Percentiles rank a stretch among this genome's conserved stretches.
phyloP scores from a whole-genome alignment of 2,329 filamentous ascomycete species.

The Aspergillus sp. region DNA sequence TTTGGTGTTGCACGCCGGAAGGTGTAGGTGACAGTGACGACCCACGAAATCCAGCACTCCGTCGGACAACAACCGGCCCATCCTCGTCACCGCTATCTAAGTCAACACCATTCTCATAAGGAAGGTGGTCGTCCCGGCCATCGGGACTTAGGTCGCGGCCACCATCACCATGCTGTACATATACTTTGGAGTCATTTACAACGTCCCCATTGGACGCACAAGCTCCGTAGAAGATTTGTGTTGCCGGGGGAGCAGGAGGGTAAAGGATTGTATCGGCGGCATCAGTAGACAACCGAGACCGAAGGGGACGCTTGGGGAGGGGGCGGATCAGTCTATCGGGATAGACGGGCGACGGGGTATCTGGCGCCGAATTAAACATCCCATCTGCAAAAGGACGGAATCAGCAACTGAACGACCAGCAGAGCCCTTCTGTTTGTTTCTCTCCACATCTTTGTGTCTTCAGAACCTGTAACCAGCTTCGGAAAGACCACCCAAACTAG shows the following conservation, averaged over 20 bases:
- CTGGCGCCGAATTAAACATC: conserved; percentile 55
- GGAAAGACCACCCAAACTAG: conserved; percentile 14
- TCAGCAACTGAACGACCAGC: conserved; percentile 38
- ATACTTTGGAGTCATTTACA: conserved; percentile 47
- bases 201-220: conserved; percentile 58
- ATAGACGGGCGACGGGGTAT: conserved; percentile 77
- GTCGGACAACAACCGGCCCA: conserved; percentile 42
- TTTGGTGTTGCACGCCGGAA: conserved; percentile 27
- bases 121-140: conserved; percentile 42
- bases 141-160: conserved; percentile 40
- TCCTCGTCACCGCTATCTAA: conserved; percentile 65
- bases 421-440: conserved; percentile 17
- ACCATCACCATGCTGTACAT: conserved; percentile 46
- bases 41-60: conserved; percentile 42
- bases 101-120: conserved; percentile 56
- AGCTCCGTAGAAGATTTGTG: conserved; percentile 75
- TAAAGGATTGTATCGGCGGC: conserved; percentile 80
- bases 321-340: conserved; percentile 91
- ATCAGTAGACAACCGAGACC: conserved; percentile 82
- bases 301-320: conserved; percentile 82
- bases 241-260: conserved; percentile 69
- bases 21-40: conserved; percentile 35
- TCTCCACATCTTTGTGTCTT: conserved; percentile 3
- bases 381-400: conserved; percentile 43
- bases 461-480: conserved; percentile 12